Conservation (phyloP, 768 basidiomycete genomes). For the Kwoniella bestiolae region DNA sequence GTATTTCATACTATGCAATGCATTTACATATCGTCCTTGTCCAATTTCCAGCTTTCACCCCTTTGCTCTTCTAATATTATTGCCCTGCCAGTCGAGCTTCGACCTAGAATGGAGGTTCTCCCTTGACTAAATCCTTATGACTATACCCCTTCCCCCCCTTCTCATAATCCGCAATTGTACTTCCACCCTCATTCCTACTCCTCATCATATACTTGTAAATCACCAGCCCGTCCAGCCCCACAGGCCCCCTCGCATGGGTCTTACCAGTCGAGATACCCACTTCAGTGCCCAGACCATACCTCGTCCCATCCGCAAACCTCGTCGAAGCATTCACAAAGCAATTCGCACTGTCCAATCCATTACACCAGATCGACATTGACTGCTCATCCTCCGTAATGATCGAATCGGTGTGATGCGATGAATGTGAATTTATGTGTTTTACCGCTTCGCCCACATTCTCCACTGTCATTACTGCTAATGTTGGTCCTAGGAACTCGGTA, state of each 20-base stretch:
- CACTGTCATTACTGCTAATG: constrained; percentile 76
- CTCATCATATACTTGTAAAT: constrained; percentile 95
- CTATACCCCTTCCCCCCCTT: constrained; percentile 70
- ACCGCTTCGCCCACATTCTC: constrained; percentile 76
- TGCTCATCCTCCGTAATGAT: constrained; percentile 81
- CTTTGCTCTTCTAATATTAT: too few relatives aligned
- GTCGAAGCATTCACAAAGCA: constrained; percentile 95
- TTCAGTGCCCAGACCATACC: constrained; percentile 96
- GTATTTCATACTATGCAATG: too few relatives aligned
- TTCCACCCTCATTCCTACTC: constrained; percentile 74
- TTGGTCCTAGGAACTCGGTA: constrained; percentile 86
- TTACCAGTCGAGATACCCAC: constrained; percentile 96
- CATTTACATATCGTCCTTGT: too few relatives aligned
- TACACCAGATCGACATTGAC: constrained; percentile 71
- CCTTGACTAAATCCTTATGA: constrained; percentile 49
- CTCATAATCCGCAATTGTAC: constrained; percentile 82
- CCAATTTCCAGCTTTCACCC: too few relatives aligned
- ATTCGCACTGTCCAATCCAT: constrained; percentile 87
- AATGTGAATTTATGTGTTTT: constrained; percentile 85
- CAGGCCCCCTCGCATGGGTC: constrained; percentile 95
- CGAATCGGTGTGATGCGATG: constrained; percentile 91
- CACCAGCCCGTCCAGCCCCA: constrained; percentile 88
- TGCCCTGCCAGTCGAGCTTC: too few relatives aligned
- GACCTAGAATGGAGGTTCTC: constrained; percentile 37
- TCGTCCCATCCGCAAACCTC: constrained; percentile 92